phyloP scores from a whole-genome alignment of 2,329 filamentous ascomycete genomes.

The Alternaria arbusti region DNA sequence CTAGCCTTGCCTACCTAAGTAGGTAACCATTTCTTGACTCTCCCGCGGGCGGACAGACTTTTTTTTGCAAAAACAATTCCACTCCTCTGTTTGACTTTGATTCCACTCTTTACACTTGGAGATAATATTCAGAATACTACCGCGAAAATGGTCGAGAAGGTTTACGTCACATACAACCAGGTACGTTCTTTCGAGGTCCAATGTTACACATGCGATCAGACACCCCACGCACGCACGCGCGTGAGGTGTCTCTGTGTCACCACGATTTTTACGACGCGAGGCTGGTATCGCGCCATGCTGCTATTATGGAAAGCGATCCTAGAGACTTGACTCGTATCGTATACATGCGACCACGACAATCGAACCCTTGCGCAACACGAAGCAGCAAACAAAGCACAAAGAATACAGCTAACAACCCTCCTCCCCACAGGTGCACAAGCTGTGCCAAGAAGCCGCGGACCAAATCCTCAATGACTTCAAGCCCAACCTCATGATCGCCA shows the following conservation, averaged over 20 bases:
- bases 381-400: background rate
- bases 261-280: background rate
- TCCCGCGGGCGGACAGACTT: constrained; percentile 14
- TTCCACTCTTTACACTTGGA: background rate
- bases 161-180: constrained; percentile 54
- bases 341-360: background rate
- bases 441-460: constrained; percentile 86
- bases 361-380: background rate
- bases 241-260: constrained; percentile 11
- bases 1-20: constrained; percentile 13
- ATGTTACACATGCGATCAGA: constrained; percentile 13
- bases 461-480: constrained; percentile 84
- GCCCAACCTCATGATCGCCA: constrained; percentile 97
- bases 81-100: background rate
- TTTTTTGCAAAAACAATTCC: constrained; percentile 7
- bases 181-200: constrained; percentile 32
- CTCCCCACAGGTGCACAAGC: constrained; percentile 81
- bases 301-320: background rate
- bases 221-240: constrained; percentile 7
- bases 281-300: background rate
- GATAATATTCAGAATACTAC: background rate
- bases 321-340: background rate
- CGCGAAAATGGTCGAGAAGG: constrained; percentile 50
- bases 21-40: constrained; percentile 12
- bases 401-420: constrained; percentile 11